Evolutionary conservation across 495 filamentous ascomycete species (phyloP).

Genomic region (Daldinia loculata): DNA sequence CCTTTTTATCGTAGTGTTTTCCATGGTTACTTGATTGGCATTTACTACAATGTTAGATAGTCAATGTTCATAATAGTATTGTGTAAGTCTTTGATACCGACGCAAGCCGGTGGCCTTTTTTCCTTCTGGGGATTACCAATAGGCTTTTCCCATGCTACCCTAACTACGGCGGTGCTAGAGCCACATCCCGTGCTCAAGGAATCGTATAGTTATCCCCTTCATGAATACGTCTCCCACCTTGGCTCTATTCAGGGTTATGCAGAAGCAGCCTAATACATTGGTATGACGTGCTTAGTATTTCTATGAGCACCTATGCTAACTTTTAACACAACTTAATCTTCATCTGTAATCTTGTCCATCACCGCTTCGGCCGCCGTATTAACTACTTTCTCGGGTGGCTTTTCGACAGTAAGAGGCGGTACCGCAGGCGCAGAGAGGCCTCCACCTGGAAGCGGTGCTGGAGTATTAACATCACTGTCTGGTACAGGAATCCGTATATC

Average conservation of each 20-base stretch:
- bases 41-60: not conserved
- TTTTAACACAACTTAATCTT: slow-evolving; percentile 46
- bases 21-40: not conserved
- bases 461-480: slow-evolving; percentile 40
- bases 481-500: slow-evolving; percentile 85
- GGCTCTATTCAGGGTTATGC: not conserved
- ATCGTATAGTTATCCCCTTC: slow-evolving; percentile 17
- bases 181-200: not conserved
- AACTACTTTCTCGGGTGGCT: slow-evolving; percentile 56
- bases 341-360: slow-evolving; percentile 57
- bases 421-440: slow-evolving; percentile 49
- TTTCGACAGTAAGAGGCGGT: slow-evolving; percentile 41
- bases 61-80: not conserved
- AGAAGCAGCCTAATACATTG: not conserved
- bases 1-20: not conserved
- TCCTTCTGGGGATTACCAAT: not conserved
- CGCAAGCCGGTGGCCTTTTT: not conserved
- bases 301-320: not conserved
- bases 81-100: not conserved
- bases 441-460: slow-evolving; percentile 35
- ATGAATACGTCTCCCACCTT: not conserved
- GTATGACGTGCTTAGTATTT: not conserved
- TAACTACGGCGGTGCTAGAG: not conserved
- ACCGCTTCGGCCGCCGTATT: slow-evolving; percentile 57
- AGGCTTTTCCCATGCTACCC: not conserved